These are phyloP conservation scores for Solanum dulcamara DNA, from an alignment of 257 asterid genomes.

Conservation along the genomic window DNA sequence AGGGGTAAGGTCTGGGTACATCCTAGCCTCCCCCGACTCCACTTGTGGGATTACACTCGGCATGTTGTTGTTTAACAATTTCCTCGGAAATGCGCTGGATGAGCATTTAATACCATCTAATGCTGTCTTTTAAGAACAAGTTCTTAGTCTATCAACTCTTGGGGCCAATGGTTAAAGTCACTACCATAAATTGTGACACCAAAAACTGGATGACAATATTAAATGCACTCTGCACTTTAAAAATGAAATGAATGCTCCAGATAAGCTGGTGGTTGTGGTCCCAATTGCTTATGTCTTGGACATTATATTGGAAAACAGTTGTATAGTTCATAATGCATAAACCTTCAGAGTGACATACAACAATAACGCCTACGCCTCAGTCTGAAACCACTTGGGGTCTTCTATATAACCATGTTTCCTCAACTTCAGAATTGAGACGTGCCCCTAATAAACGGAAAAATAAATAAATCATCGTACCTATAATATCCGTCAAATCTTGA, in stretches of 20 bases:
- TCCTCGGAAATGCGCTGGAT: neutral
- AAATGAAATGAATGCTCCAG: neutral
- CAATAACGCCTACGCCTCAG: neutral
- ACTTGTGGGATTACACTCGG: neutral
- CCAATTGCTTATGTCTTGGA: neutral
- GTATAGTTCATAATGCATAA: neutral
- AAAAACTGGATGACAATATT: neutral
- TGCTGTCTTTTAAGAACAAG: neutral
- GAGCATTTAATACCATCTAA: neutral
- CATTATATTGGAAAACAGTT: neutral
- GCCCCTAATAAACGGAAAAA: neutral
- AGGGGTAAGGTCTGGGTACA: neutral
- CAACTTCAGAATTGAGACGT: neutral
- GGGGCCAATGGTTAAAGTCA: neutral
- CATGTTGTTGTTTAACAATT: neutral
- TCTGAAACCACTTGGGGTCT: neutral
- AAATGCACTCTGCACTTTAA: neutral
- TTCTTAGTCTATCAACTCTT: neutral
- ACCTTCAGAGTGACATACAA: neutral
- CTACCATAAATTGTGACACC: neutral
- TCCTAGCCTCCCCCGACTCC: neutral
- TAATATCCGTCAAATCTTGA: neutral
- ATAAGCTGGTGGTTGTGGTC: neutral
- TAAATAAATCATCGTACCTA: neutral
- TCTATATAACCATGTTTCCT: neutral